Conservation (phyloP, 768 basidiomycete genomes). For the Mycena sanguinolenta region DNA sequence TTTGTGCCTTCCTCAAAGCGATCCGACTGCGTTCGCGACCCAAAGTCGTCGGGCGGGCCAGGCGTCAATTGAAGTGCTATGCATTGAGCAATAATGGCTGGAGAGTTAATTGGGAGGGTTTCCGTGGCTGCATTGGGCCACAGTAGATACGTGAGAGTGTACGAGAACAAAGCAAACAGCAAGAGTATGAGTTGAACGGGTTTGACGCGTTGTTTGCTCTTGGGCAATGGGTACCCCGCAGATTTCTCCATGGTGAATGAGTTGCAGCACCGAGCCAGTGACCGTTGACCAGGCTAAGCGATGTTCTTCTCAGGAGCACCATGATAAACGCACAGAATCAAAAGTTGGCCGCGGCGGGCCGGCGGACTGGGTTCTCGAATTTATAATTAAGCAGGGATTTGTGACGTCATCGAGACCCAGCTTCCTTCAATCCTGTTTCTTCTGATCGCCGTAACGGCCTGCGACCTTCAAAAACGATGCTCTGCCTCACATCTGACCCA, state of each 20-base stretch:
- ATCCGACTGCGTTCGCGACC: constrained; percentile 61
- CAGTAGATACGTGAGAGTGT: constrained; percentile 25
- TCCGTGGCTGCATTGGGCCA: constrained; percentile 15
- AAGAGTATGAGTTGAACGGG: background rate
- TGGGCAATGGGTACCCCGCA: background rate
- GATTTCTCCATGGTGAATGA: constrained; percentile 27
- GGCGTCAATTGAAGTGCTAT: constrained; percentile 22
- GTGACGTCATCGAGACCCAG: too few species aligned
- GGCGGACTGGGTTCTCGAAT: too few species aligned
- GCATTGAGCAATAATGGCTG: constrained; percentile 25
- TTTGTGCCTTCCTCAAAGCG: constrained; percentile 67
- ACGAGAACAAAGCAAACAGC: constrained; percentile 11
- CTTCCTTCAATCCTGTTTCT: too few species aligned
- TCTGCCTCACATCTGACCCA: too few species aligned
- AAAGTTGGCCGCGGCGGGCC: too few species aligned
- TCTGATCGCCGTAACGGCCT: too few species aligned
- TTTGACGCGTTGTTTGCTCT: constrained; percentile 10
- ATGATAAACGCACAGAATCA: too few species aligned
- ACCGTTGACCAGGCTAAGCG: too few species aligned
- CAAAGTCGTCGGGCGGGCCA: constrained; percentile 48
- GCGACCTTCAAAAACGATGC: too few species aligned
- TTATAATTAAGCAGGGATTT: too few species aligned
- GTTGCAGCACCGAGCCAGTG: too few species aligned
- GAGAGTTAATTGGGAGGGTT: constrained; percentile 28
- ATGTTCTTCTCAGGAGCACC: too few species aligned